Evolutionary conservation across 331 rosid genomes (phyloP), one percentile per base, ranked within the genome.

Genomic region (Phaseolus coccineus): DNA sequence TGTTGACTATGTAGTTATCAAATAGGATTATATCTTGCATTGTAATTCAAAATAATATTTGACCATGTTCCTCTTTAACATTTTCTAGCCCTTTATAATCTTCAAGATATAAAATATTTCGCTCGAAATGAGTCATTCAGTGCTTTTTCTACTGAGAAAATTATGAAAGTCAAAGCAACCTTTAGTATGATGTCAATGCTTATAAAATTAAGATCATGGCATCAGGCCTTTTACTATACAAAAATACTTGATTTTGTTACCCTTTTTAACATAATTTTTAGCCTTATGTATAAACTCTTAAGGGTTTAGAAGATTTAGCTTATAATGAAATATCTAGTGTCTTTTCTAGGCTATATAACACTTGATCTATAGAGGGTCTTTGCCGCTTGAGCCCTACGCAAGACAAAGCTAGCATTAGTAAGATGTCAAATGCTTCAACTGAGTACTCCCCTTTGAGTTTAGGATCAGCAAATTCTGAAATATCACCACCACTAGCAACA

Each of bases 361-460:
- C 91, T 58, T 82, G 81, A 37, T 53, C 80, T 86, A 90, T 90
- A 55, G 88, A 84, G 14, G 93, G 93, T 33, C 95, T 84, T 58
- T 83, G 86, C 65, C 39, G 80, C 87, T 81, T 90, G 22, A 59
- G 78, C 44, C 91, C 88, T 39, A 69, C 74, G 75, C 87, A 79
- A 30, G 89, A 85, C 73, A 90, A 58, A 48, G 93, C 97, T 47
- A 92, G 81, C 69, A 84, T 86, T 71, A 90, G 81, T 52, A 73
- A 74, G 12, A 85, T 73, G 28, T 66, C 78, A 76, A 92, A 89
- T 55, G 91, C 97, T 83, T 84, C 92, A 9, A 37, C 76, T 3
- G 89, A 87, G 77, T 79, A 87, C 56, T 86, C 86, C 30, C 89
- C 86, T 19, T 73, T 65, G 31, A 90, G 90, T 77, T 81, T 90